These are phyloP conservation scores for Pichia scutulata DNA, from an alignment of 805 yeast species.

Conservation along the genomic window DNA sequence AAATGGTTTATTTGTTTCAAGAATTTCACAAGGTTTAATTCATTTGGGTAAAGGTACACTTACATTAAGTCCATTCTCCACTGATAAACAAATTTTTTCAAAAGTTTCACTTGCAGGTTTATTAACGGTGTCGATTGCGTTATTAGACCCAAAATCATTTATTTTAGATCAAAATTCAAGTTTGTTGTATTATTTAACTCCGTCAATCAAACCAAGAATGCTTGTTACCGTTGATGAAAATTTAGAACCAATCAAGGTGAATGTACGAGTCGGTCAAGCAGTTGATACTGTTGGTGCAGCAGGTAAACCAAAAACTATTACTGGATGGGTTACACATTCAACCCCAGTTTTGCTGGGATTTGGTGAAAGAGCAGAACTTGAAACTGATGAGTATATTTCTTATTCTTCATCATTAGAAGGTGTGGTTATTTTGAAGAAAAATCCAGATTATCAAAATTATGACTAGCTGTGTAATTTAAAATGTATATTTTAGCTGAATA, in stretches of 20 bases:
- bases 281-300: constrained; percentile 99
- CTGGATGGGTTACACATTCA: constrained; percentile 99
- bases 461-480: not conserved
- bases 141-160: constrained; percentile 79
- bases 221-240: constrained; percentile 88
- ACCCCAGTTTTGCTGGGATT: constrained; percentile 91
- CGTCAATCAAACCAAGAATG: constrained; percentile 89
- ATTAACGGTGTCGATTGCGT: constrained; percentile 73
- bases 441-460: constrained; percentile 67
- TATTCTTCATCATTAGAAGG: constrained; percentile 83
- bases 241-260: constrained; percentile 85
- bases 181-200: constrained; percentile 75
- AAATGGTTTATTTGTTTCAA: constrained; percentile 83
- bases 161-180: constrained; percentile 70
- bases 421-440: constrained; percentile 83
- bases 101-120: constrained; percentile 87
- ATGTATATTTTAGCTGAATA: not conserved
- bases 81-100: constrained; percentile 79
- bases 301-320: constrained; percentile 96
- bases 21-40: constrained; percentile 91
- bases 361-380: constrained; percentile 96
- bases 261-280: constrained; percentile 97
- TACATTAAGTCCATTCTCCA: constrained; percentile 81
- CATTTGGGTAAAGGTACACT: constrained; percentile 96
- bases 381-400: constrained; percentile 86